phyloP scores from a whole-genome alignment of 2,329 filamentous ascomycete species.

The Phaeomoniella chlamydospora region DNA sequence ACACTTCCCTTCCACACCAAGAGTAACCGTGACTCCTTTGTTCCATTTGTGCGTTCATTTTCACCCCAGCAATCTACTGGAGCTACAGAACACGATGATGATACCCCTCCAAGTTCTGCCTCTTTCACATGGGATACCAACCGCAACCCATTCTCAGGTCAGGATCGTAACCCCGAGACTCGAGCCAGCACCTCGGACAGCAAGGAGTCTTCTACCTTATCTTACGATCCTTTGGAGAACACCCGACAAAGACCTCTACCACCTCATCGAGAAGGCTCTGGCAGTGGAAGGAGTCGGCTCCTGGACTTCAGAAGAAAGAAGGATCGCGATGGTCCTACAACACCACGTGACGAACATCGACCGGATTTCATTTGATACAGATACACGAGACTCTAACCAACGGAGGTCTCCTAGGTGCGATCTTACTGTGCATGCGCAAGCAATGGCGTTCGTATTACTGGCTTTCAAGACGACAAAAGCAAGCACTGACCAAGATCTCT shows the following conservation, averaged over 20 bases:
- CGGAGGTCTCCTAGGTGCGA: no score
- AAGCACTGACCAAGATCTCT: no score
- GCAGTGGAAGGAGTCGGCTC: conserved; percentile 18
- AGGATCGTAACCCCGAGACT: conserved; percentile 21
- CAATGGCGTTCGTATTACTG: no score
- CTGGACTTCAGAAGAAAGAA: conserved; percentile 13
- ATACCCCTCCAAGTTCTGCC: conserved; percentile 27
- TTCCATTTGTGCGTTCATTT: conserved; percentile 24
- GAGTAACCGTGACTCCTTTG: conserved; percentile 24
- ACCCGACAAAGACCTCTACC: conserved; percentile 19
- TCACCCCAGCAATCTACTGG: conserved; percentile 21
- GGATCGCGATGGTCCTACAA: background rate
- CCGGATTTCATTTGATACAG: background rate
- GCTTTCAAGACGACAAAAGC: no score
- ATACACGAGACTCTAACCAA: no score
- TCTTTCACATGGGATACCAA: conserved; percentile 26
- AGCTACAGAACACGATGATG: background rate
- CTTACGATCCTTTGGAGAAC: conserved; percentile 23
- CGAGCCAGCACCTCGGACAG: conserved; percentile 25
- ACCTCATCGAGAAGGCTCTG: conserved; percentile 18
- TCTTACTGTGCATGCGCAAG: no score
- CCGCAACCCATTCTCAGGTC: conserved; percentile 24
- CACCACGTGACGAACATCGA: background rate
- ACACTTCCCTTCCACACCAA: conserved; percentile 15
- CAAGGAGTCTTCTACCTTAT: conserved; percentile 29